phyloP scores from a whole-genome alignment of 1,139 yeast species.

The Blastobotrys serpentis region DNA sequence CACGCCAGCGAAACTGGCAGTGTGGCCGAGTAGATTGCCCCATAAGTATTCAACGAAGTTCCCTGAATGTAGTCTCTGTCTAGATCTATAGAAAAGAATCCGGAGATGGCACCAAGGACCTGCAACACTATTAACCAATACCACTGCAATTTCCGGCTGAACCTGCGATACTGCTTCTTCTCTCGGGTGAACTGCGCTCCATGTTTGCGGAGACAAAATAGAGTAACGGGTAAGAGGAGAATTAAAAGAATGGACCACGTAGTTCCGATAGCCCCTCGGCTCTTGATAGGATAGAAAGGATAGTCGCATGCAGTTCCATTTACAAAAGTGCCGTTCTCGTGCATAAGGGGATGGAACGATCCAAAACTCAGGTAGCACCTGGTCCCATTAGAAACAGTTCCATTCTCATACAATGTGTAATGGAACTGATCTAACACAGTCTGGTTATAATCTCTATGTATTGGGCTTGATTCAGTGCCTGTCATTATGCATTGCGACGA shows the following conservation, averaged over 20 bases:
- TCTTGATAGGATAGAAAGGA: constrained; percentile 26
- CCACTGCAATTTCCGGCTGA: constrained; percentile 34
- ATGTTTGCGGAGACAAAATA: constrained; percentile 30
- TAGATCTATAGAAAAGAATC: constrained; percentile 33
- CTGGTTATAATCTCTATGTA: constrained; percentile 18
- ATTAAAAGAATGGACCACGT: constrained; percentile 26
- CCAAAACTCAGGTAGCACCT: constrained; percentile 32
- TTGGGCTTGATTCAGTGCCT: constrained; percentile 11
- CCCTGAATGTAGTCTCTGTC: constrained; percentile 34
- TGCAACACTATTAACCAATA: constrained; percentile 32
- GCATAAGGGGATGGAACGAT: constrained; percentile 24
- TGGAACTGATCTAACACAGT: constrained; percentile 24
- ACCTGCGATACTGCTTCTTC: constrained; percentile 25
- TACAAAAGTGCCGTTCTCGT: constrained; percentile 27
- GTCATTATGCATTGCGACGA: neutral
- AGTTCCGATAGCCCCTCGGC: constrained; percentile 30
- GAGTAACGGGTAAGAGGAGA: constrained; percentile 25
- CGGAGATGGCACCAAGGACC: constrained; percentile 28
- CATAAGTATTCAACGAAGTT: constrained; percentile 27
- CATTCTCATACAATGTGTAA: constrained; percentile 29
- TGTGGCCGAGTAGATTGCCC: constrained; percentile 28
- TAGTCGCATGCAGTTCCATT: constrained; percentile 28
- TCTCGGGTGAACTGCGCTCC: constrained; percentile 25
- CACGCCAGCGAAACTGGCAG: constrained; percentile 28
- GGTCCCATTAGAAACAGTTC: constrained; percentile 33